Percentiles rank a stretch among this genome's conserved stretches.
Conservation (phyloP, 495 filamentous ascomycete genomes). For the Lentithecium fluviatile region DNA sequence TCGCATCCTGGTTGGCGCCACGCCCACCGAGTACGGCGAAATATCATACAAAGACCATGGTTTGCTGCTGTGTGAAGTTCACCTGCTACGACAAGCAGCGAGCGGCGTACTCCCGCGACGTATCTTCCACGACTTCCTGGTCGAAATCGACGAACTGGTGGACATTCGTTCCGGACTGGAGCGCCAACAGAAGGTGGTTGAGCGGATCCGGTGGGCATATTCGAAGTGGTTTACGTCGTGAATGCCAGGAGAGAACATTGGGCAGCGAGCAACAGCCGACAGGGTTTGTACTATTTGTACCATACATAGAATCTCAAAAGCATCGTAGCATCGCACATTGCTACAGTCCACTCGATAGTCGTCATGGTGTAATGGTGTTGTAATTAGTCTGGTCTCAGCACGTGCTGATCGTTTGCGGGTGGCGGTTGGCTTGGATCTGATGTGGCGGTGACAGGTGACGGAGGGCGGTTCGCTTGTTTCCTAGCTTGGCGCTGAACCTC, state of each 20-base stretch:
- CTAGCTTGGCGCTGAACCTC: neutral
- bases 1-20: constrained; percentile 68
- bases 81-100: constrained; percentile 69
- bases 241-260: neutral
- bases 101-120: constrained; percentile 62
- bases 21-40: constrained; percentile 60
- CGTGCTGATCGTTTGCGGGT: constrained; percentile 1
- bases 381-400: neutral
- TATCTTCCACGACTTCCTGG: constrained; percentile 75
- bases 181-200: constrained; percentile 70
- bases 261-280: neutral
- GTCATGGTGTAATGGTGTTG: neutral
- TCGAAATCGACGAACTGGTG: constrained; percentile 79
- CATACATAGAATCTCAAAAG: neutral
- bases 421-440: neutral
- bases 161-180: constrained; percentile 71
- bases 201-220: constrained; percentile 86
- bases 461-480: constrained; percentile 4
- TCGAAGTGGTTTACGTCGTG: constrained; percentile 61
- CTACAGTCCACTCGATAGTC: no score
- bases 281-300: neutral
- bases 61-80: constrained; percentile 81
- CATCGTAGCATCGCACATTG: no score
- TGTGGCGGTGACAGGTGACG: constrained; percentile 1
- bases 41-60: constrained; percentile 89